These are phyloP conservation scores for Canavalia gladiata DNA, from an alignment of 306 rosid species.

Conservation along the genomic window DNA sequence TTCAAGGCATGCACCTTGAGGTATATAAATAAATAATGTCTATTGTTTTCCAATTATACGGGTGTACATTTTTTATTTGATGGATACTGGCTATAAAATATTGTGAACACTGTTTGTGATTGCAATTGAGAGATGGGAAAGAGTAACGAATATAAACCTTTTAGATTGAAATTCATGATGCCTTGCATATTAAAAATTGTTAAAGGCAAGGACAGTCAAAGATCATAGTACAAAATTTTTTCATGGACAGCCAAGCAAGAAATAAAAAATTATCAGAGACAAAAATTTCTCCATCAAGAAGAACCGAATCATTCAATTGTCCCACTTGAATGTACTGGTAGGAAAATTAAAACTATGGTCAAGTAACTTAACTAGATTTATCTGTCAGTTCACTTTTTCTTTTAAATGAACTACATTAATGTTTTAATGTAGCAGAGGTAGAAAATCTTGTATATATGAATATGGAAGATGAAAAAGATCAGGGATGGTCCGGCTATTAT, in stretches of 20 bases:
- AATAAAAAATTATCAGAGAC: slow-evolving; percentile 37
- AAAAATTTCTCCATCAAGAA: slow-evolving; percentile 34
- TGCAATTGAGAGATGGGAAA: not conserved
- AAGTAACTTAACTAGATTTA: not conserved
- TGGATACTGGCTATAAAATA: not conserved
- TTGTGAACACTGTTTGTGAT: slow-evolving; percentile 23
- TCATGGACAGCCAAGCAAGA: slow-evolving; percentile 43
- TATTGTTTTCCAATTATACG: slow-evolving; percentile 22
- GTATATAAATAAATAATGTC: slow-evolving; percentile 27
- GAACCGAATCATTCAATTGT: slow-evolving; percentile 37
- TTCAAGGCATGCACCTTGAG: slow-evolving; percentile 20
- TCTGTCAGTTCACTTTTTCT: not conserved
- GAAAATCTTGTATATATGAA: not conserved
- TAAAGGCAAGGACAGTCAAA: slow-evolving; percentile 27
- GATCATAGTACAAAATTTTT: slow-evolving; percentile 27
- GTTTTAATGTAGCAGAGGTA: not conserved
- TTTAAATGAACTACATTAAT: slow-evolving; percentile 3
- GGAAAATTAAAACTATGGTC: slow-evolving; percentile 1
- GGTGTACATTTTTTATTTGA: slow-evolving; percentile 28
- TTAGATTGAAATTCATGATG: not conserved
- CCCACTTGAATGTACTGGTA: slow-evolving; percentile 37
- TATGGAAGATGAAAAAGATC: not conserved
- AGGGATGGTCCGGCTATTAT: too few species aligned
- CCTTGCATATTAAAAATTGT: not conserved
- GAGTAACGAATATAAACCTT: slow-evolving; percentile 9